phyloP scores from a whole-genome alignment of 2,329 filamentous ascomycete genomes.

The Botrytis galanthina region DNA sequence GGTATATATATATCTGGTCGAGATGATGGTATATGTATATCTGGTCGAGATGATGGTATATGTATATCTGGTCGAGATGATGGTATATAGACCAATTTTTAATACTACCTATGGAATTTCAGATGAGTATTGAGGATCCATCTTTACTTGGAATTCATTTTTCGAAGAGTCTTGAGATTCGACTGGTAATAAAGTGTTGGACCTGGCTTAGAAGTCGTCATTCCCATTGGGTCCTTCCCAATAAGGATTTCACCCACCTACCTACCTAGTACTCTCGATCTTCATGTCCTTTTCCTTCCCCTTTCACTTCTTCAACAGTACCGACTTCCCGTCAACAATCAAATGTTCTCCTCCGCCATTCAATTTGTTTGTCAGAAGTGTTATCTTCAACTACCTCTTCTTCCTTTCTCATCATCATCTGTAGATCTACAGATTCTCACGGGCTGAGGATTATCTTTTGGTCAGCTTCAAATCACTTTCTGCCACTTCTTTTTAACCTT shows the following conservation, averaged over 20 bases:
- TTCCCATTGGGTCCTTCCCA: not conserved
- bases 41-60: not conserved
- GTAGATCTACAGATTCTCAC: slow-evolving; percentile 16
- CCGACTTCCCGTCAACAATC: not conserved
- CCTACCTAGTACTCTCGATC: not conserved
- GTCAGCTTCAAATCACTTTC: slow-evolving; percentile 17
- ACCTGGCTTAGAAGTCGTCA: not conserved
- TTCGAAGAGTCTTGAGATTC: not conserved
- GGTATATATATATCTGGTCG: too few relatives aligned
- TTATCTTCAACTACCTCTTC: not conserved
- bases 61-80: not conserved
- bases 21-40: not conserved
- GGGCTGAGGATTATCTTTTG: slow-evolving; percentile 20
- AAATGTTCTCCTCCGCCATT: not conserved
- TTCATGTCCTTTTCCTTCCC: slow-evolving; percentile 2
- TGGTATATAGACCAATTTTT: not conserved
- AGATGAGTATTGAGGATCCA: not conserved
- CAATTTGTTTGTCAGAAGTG: not conserved
- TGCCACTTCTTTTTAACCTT: slow-evolving; percentile 13
- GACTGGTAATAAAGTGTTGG: not conserved
- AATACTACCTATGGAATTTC: not conserved
- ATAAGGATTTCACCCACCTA: not conserved
- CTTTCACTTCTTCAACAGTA: not conserved
- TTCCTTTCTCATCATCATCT: slow-evolving; percentile 1
- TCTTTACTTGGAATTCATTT: not conserved